Evolutionary conservation across 768 basidiomycete species (phyloP).

Genomic region (Termitomyces sp.): DNA sequence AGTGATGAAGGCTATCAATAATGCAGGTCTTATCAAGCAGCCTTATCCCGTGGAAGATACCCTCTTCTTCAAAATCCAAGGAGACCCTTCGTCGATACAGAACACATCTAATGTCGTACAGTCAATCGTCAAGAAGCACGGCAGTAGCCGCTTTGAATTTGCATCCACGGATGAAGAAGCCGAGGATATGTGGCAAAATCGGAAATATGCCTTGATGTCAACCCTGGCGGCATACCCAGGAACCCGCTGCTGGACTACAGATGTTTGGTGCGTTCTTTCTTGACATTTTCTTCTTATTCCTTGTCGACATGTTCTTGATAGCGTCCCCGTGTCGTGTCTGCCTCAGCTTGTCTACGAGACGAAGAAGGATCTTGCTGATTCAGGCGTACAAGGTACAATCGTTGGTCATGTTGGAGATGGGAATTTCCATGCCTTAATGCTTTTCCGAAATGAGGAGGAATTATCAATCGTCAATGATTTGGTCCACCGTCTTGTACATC

Average conservation of each 20-base stretch:
- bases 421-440: constrained; percentile 47
- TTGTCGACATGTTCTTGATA: constrained; percentile 14
- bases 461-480: constrained; percentile 46
- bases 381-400: constrained; percentile 58
- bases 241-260: constrained; percentile 75
- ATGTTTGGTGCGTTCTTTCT: constrained; percentile 64
- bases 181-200: constrained; percentile 73
- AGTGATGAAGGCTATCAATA: constrained; percentile 80
- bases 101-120: constrained; percentile 55
- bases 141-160: constrained; percentile 63
- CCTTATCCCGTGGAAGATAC: constrained; percentile 71
- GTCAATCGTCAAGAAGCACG: constrained; percentile 59
- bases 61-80: constrained; percentile 91
- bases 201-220: constrained; percentile 79
- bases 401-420: constrained; percentile 83
- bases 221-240: constrained; percentile 62
- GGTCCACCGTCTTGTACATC: constrained; percentile 64
- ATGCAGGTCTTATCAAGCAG: constrained; percentile 50
- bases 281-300: neutral
- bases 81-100: constrained; percentile 52
- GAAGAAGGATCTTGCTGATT: constrained; percentile 63
- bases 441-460: constrained; percentile 58
- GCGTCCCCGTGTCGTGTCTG: constrained; percentile 65
- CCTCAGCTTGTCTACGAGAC: constrained; percentile 73
- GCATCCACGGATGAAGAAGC: constrained; percentile 73